Evolutionary conservation across 495 filamentous ascomycete genomes (phyloP), one percentile per base, ranked within the genome.

Genomic region (Cudoniella acicularis): DNA sequence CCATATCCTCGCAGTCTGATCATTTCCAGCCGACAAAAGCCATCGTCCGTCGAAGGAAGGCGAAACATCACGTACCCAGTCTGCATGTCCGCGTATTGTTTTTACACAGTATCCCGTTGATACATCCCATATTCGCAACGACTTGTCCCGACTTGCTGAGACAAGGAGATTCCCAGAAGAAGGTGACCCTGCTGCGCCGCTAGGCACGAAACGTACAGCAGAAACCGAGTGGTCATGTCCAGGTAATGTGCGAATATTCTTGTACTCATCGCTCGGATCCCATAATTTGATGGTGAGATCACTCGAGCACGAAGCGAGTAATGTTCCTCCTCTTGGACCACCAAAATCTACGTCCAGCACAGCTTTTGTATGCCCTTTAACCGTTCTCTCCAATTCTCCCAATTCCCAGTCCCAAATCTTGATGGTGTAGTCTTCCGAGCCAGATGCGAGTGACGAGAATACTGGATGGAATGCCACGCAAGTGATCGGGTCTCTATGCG

Each of bases 381-480:
- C 79, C 0, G 94, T 98, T 24, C 87, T 74, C 67, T 97, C 93
- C 9, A 96, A 79, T 69, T 97, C 93, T 20, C 94, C 94, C 17
- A 96, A 75, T 64, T 98, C 94, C 90, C 91, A 97, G 67, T 97
- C 94, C 94, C 94, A 98, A 51, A 98, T 91, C 69, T 98, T 98
- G 68, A 91, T 90, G 10, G 85, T 90, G 47, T 82, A 83, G 65
- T 91, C 88, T 65, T 97, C 94, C 40, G 92, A 96, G 17, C 90
- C 94, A 0, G 92, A 94, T 13, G 94, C 94, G 10, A 98, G 77
- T 0, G 89, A 91, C 18, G 92, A 92, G 69, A 96, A 97, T 54
- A 94, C 77, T 0, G 94, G 93, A 70, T 98, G 94, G 72, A 98
- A 98, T 2, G 94, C 94, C 52, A 98, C 84, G 64, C 88, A 92